Evolutionary conservation across 1,284 basidiomycete species (phyloP), one percentile per base, ranked within the genome.

Genomic region (Lentinula novae-zelandiae): DNA sequence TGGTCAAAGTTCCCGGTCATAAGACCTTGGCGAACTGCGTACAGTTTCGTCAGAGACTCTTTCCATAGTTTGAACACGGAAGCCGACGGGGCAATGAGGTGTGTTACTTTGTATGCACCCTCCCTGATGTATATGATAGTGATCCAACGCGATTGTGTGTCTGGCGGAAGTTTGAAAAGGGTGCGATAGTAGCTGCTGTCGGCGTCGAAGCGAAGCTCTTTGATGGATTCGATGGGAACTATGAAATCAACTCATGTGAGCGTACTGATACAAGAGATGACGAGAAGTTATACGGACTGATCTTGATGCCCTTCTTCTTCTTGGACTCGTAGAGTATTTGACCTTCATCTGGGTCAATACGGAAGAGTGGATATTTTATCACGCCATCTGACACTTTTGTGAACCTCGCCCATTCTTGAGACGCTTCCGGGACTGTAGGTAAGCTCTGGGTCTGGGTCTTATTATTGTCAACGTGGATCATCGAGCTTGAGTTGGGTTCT

Each of bases 161-260:
- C 78, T 58, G 76, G 72, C 0, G 86, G 75, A 50, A 89, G 78
- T 67, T 89, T 86, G 69, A 92, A 89, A 64, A 91, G 88, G 53
- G 88, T 82, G 63, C 92, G 87, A 69, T 93, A 92, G 67, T 91
- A 90, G 39, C 89, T 78, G 33, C 93, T 86, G 63, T 92, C 84
- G 9, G 84, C 69, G 51, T 89, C 92, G 6, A 90, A 84, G 12
- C 96, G 90, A 8, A 99, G 84, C 70, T 98, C 96, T 64, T 95
- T 91, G 72, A 99, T 95, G 66, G 86, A 86, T 72, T 94, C 93
- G 66, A 98, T 90, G 3, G 92, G 89, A 60, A 97, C 95, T 93
- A 62, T 38, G 52, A 34, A 46, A 8, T 34, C 20, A 42, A 34
- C 20, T 15, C 52, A 40, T 60, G 60, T 34, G 62, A 50, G 48